These are phyloP conservation scores for Fusarium sororula DNA, from an alignment of 2,329 filamentous ascomycete genomes.

Conservation along the genomic window DNA sequence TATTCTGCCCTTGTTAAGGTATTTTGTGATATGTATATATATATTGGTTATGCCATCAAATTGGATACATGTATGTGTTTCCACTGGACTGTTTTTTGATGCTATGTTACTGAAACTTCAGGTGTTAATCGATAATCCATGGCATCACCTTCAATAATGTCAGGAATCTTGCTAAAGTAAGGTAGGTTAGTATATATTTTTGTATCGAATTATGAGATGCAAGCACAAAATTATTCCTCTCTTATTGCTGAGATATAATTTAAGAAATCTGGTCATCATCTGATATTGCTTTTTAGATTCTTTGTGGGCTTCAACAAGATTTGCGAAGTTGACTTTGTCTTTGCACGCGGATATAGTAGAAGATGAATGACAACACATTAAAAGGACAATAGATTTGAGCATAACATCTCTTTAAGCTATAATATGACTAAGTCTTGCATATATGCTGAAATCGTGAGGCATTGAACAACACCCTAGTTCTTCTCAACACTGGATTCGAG, in stretches of 20 bases:
- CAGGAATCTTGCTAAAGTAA: not conserved
- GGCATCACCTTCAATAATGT: not conserved
- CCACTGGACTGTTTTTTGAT: not conserved
- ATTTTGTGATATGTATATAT: not conserved
- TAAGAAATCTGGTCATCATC: not conserved
- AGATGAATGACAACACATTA: not conserved
- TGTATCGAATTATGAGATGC: too few species aligned
- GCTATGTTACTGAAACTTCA: not conserved
- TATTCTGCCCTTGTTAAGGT: not conserved
- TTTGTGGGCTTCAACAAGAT: not conserved
- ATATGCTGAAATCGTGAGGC: not conserved
- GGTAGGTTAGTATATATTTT: too few species aligned
- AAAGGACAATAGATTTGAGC: not conserved
- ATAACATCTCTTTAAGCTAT: not conserved
- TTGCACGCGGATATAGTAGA: not conserved
- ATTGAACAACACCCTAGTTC: not conserved
- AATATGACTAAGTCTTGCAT: not conserved
- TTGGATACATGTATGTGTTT: not conserved
- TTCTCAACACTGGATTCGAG: not conserved
- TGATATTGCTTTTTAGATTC: not conserved
- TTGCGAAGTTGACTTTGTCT: not conserved
- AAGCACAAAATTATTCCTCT: too few species aligned
- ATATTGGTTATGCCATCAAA: not conserved
- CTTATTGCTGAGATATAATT: not conserved
- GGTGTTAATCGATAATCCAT: not conserved